phyloP scores from a whole-genome alignment of 352 stramenopile species.

The Pythium vanterpoolii region DNA sequence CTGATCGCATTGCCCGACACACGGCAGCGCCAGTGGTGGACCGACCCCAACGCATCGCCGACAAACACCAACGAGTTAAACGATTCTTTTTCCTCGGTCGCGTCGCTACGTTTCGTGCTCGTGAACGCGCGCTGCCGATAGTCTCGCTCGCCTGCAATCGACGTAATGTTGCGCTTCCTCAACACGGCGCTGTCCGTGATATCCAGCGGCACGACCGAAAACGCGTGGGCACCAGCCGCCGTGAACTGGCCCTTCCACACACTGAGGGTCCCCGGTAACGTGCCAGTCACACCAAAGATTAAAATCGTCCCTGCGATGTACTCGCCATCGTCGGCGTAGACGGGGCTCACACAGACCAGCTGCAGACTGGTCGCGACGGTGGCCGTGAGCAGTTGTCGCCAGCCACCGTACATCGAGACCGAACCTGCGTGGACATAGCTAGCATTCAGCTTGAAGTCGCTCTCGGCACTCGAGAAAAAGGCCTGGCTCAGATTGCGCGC shows the following conservation, averaged over 20 bases:
- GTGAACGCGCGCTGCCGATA: slow-evolving; percentile 80
- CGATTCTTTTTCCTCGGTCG: slow-evolving; percentile 9
- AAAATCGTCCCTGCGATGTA: slow-evolving; percentile 66
- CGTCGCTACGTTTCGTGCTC: slow-evolving; percentile 28
- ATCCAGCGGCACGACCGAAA: slow-evolving; percentile 44
- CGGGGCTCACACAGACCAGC: slow-evolving; percentile 62
- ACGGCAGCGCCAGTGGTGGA: slow-evolving; percentile 80
- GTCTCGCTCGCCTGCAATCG: slow-evolving; percentile 71
- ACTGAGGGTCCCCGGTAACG: slow-evolving; percentile 42
- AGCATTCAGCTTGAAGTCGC: slow-evolving; percentile 28
- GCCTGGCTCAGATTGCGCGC: slow-evolving; percentile 31
- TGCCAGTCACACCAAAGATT: slow-evolving; percentile 54
- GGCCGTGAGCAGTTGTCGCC: slow-evolving; percentile 41
- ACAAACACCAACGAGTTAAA: slow-evolving; percentile 81
- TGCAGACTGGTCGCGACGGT: slow-evolving; percentile 32
- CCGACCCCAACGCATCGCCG: slow-evolving; percentile 42
- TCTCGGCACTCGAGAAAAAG: slow-evolving; percentile 36
- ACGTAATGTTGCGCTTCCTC: slow-evolving; percentile 62
- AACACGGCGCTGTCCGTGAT: slow-evolving; percentile 47
- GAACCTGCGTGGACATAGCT: slow-evolving; percentile 55
- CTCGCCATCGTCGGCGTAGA: slow-evolving; percentile 75
- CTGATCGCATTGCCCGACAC: slow-evolving; percentile 42
- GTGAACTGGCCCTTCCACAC: slow-evolving; percentile 62
- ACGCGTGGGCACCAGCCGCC: slow-evolving; percentile 28
- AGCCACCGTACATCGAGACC: slow-evolving; percentile 77